phyloP scores from a whole-genome alignment of 2,329 filamentous ascomycete species.

The Sordariomycetes sp. region DNA sequence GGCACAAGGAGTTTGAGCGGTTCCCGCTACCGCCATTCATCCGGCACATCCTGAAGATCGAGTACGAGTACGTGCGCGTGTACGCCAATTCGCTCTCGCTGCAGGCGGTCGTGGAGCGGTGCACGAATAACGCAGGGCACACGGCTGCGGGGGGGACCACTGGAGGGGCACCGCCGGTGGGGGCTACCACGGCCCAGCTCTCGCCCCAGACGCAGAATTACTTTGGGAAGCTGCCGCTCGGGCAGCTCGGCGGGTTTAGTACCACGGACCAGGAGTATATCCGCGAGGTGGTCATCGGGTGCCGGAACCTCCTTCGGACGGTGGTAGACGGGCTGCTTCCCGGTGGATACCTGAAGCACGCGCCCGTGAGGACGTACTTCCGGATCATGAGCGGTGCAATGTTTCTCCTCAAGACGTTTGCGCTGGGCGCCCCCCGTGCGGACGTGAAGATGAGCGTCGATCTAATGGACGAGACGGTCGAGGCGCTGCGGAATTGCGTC shows the following conservation, averaged over 20 bases:
- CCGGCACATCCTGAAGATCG: constrained; percentile 72
- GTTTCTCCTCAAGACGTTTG: constrained; percentile 76
- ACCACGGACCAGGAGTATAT: constrained; percentile 59
- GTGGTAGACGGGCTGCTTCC: constrained; percentile 68
- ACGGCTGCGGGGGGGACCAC: constrained; percentile 15
- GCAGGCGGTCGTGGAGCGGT: constrained; percentile 89
- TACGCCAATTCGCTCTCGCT: constrained; percentile 91
- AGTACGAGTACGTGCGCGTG: constrained; percentile 89
- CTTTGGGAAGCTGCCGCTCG: constrained; percentile 49
- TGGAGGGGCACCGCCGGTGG: constrained; percentile 18
- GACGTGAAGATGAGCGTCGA: constrained; percentile 65
- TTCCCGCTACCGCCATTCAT: constrained; percentile 55
- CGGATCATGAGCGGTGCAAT: constrained; percentile 76
- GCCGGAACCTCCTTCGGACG: constrained; percentile 60
- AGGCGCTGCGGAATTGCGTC: constrained; percentile 62
- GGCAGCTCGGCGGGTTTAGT: constrained; percentile 50
- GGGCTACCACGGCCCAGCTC: constrained; percentile 25
- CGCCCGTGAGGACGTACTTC: constrained; percentile 74
- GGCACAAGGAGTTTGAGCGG: constrained; percentile 73
- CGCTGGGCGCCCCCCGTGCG: constrained; percentile 63
- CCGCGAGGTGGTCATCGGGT: constrained; percentile 64
- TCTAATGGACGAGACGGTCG: constrained; percentile 62
- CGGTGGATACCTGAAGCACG: constrained; percentile 65
- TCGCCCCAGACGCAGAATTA: constrained; percentile 54
- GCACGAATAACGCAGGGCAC: constrained; percentile 58